Conservation (phyloP, 805 yeast species). For the Saturnispora saitoi region DNA sequence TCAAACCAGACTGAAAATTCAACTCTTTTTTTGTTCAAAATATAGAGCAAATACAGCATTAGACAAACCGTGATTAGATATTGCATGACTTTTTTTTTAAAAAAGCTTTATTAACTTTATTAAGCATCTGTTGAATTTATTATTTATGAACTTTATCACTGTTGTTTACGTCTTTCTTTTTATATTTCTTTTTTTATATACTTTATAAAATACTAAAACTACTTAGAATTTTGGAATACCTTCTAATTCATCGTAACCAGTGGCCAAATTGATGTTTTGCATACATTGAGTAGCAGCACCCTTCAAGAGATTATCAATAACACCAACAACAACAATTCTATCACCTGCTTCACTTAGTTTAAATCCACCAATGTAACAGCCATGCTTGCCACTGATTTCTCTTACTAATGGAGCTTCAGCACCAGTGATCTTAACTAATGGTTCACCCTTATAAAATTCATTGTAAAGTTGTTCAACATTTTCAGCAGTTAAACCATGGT, state of each 20-base stretch:
- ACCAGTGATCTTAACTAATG: constrained; percentile 74
- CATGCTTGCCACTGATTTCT: constrained; percentile 90
- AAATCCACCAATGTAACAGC: constrained; percentile 91
- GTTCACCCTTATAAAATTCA: constrained; percentile 81
- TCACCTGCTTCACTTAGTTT: constrained; percentile 83
- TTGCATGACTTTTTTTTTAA: too few relatives aligned
- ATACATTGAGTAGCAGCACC: constrained; percentile 99
- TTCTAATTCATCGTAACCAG: constrained; percentile 87
- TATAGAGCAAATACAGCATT: too few relatives aligned
- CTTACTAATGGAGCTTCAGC: constrained; percentile 92
- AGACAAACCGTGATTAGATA: too few relatives aligned
- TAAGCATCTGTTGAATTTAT: too few relatives aligned
- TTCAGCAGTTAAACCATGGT: constrained; percentile 53
- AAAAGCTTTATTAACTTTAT: too few relatives aligned
- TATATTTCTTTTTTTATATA: background rate
- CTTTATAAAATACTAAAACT: background rate
- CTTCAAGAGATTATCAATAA: constrained; percentile 90
- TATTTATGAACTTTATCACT: too few relatives aligned
- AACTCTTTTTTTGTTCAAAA: too few relatives aligned
- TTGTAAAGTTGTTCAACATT: constrained; percentile 80
- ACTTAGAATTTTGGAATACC: constrained; percentile 62
- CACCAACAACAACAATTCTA: constrained; percentile 89
- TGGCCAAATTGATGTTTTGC: constrained; percentile 86
- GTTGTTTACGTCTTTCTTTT: too few relatives aligned
- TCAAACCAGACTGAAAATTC: too few relatives aligned